phyloP scores from a whole-genome alignment of 192 early-diverging fungal species.

The Diversispora epigaea region DNA sequence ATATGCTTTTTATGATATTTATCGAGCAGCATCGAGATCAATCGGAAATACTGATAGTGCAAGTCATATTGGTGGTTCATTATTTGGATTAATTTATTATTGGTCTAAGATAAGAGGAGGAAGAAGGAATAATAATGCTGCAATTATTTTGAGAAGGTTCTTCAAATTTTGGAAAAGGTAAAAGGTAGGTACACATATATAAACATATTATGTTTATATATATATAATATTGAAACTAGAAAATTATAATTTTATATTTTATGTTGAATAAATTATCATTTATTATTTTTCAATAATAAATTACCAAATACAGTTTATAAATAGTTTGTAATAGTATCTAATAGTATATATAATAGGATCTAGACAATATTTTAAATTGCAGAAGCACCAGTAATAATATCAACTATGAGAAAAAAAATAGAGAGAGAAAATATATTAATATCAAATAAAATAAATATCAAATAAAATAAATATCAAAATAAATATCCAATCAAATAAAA shows the following conservation, averaged over 20 bases:
- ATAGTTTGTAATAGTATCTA: too few relatives aligned
- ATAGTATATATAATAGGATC: too few relatives aligned
- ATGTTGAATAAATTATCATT: too few relatives aligned
- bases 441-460: not conserved
- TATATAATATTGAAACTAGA: too few relatives aligned
- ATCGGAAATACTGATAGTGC: constrained; percentile 39
- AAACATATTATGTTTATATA: too few relatives aligned
- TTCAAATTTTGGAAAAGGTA: too few relatives aligned
- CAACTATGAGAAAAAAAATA: not conserved
- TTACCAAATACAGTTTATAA: too few relatives aligned
- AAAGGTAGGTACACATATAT: too few relatives aligned
- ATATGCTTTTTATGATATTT: constrained; percentile 43
- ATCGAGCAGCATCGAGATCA: constrained; percentile 29
- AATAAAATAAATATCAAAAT: not conserved
- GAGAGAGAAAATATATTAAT: not conserved
- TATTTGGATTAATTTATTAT: constrained; percentile 41
- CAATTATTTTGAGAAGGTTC: too few relatives aligned
- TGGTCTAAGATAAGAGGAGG: constrained; percentile 34
- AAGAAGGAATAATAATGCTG: not conserved
- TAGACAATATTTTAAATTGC: not conserved
- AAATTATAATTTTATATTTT: too few relatives aligned
- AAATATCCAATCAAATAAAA: too few relatives aligned
- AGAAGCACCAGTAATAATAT: not conserved
- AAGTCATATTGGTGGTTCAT: constrained; percentile 41
- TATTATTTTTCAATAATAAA: too few relatives aligned